Conservation (phyloP, 164 flowering plant species). For the Tetrastigma voinierianum region DNA sequence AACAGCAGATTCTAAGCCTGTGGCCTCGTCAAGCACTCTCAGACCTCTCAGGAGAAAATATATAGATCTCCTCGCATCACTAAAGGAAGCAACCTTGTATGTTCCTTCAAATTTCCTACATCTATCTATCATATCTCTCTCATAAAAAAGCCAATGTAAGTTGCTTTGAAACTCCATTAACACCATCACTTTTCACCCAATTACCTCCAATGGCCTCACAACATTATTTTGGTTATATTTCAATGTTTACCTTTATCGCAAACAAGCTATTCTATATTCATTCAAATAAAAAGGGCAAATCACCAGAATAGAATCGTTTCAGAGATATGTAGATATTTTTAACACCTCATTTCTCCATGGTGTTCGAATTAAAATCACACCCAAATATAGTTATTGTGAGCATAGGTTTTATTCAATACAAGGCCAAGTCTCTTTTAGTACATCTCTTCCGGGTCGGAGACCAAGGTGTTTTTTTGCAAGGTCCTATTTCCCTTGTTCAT, state of each 20-base stretch:
- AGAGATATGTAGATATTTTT: too few species aligned
- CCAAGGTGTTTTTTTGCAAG: too few species aligned
- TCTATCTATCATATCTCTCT: slow-evolving; percentile 44
- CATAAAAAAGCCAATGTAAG: slow-evolving; percentile 36
- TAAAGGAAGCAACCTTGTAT: slow-evolving; percentile 45
- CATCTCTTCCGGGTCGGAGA: too few species aligned
- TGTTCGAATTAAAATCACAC: too few species aligned
- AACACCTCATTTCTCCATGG: too few species aligned
- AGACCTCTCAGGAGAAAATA: slow-evolving; percentile 5
- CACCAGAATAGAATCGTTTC: too few species aligned
- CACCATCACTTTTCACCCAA: slow-evolving; percentile 32
- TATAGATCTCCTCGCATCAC: slow-evolving; percentile 26
- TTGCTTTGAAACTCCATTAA: slow-evolving; percentile 36
- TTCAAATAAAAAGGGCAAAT: not conserved
- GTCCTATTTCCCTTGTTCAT: too few species aligned
- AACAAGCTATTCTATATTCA: not conserved
- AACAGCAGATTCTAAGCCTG: slow-evolving; percentile 14
- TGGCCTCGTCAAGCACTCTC: slow-evolving; percentile 8
- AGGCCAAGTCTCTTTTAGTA: too few species aligned
- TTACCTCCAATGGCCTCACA: slow-evolving; percentile 42
- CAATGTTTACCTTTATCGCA: not conserved
- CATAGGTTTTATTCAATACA: too few species aligned
- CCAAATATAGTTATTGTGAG: too few species aligned
- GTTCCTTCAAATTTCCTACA: slow-evolving; percentile 38
- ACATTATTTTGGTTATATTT: not conserved